A percentile compares a stretch with the other conserved stretches of the same genome.
Evolutionary conservation across 257 asterid genomes (phyloP).

Genomic region (Solanum peruvianum): DNA sequence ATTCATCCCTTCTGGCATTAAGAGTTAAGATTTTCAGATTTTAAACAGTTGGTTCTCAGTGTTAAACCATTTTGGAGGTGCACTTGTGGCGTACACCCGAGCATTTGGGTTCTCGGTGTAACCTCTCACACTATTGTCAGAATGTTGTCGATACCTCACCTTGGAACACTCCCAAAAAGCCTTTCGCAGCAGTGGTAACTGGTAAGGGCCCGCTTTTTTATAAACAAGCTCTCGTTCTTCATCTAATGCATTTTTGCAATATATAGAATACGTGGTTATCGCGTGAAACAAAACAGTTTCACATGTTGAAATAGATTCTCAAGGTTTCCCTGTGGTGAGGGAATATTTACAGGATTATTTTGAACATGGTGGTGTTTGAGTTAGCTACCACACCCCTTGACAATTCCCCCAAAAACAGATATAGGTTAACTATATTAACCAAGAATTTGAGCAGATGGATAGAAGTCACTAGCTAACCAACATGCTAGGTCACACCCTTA

Average conservation of each 20-base stretch:
- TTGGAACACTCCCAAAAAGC: neutral
- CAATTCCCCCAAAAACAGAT: neutral
- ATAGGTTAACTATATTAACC: neutral
- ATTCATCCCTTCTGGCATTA: neutral
- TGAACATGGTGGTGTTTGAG: neutral
- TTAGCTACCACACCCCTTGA: neutral
- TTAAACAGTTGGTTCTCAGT: neutral
- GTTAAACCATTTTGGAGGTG: neutral
- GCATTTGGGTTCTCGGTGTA: neutral
- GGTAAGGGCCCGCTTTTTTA: neutral
- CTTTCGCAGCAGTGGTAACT: neutral
- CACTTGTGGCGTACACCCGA: neutral
- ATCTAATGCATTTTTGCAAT: neutral
- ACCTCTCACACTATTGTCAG: neutral
- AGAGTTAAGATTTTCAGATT: neutral
- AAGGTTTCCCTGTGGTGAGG: neutral
- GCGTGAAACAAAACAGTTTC: neutral
- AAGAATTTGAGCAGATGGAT: neutral
- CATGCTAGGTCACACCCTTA: neutral
- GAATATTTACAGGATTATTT: neutral
- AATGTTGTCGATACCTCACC: neutral
- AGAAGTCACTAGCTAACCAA: neutral
- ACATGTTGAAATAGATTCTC: neutral
- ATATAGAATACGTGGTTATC: neutral
- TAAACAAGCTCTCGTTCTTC: neutral